Conservation (phyloP, 139 green algal species). For the Mesostigma viride region DNA sequence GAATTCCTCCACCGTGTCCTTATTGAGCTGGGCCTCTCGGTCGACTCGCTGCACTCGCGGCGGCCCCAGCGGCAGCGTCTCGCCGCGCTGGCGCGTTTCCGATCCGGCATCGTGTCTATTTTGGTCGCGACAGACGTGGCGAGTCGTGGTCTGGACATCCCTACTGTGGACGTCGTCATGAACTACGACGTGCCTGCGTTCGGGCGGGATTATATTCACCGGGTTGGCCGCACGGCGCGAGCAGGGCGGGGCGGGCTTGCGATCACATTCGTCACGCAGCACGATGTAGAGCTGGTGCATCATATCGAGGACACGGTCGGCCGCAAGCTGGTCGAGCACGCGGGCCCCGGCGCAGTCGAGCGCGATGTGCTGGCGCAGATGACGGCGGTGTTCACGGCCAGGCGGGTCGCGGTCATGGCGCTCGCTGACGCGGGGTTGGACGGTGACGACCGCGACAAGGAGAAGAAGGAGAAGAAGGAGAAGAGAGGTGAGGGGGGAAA, state of each 20-base stretch:
- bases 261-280: constrained; percentile 92
- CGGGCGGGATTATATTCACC: constrained; percentile 36
- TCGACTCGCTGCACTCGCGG: constrained; percentile 25
- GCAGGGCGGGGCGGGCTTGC: constrained; percentile 60
- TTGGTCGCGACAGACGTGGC: constrained; percentile 65
- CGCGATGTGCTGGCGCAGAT: constrained; percentile 51
- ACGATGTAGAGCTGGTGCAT: constrained; percentile 95
- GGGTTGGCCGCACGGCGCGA: constrained; percentile 35
- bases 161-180: constrained; percentile 37
- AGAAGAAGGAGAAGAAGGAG: no score
- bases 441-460: no score
- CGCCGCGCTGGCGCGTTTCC: constrained; percentile 62
- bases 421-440: background rate
- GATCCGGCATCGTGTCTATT: no score
- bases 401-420: background rate
- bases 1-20: constrained; percentile 52
- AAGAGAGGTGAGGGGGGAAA: no score
- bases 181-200: constrained; percentile 37
- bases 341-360: constrained; percentile 49
- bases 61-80: constrained; percentile 65
- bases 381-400: background rate
- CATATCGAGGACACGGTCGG: constrained; percentile 82
- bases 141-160: constrained; percentile 37
- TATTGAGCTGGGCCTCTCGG: constrained; percentile 59
- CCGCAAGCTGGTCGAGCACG: constrained; percentile 73